Evolutionary conservation across 768 basidiomycete genomes (phyloP), one percentile per base, ranked within the genome.

Genomic region (Chlorophyllum brunneum): DNA sequence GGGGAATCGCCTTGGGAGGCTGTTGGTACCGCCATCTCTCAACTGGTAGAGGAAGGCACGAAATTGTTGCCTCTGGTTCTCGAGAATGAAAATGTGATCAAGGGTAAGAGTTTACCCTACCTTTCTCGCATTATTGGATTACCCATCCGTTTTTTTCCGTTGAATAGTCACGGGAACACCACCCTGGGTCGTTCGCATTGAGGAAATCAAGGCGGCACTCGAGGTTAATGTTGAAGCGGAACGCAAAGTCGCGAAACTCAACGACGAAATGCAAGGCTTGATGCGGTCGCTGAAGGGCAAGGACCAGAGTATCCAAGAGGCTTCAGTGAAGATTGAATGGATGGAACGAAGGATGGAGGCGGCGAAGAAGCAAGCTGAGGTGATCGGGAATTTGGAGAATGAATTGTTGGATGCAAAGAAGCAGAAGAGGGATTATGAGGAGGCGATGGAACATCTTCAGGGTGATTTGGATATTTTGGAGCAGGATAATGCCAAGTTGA

Each of bases 281-380:
- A 79, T 86, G 24, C 85, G 94, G 26, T 89, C 79, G 44, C 76
- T 98, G 63, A 89, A 88, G 65, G 70, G 81, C n/a, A 85, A 91
- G 70, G 97, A 98, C 56, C 93, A 97, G 74, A 78, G 69, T 22
- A 84, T 92, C 30, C 93, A 98, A 66, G 97, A 98, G 63, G 76
- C 85, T 4, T 73, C 75, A 2, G 94, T 98, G 50, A 98, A 95
- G 75, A 92, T 98, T 51, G 92, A 98, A 65, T 77, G 95, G 11
- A 89, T 98, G 82, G 94, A 97, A 64, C 83, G 94, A 40, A 81
- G 93, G 27, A 85, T 94, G 77, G 95, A 98, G 64, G 80, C 84
- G 1, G 86, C 85, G 55, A 95, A 92, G 78, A 92, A 88, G 65
- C 92, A 95, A 69, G 85, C 86, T 3, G 95, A 98, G 51, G 71